Base-by-base conservation (phyloP, 768 basidiomycete species). In the Pleurotus cornucopiae region DNA sequence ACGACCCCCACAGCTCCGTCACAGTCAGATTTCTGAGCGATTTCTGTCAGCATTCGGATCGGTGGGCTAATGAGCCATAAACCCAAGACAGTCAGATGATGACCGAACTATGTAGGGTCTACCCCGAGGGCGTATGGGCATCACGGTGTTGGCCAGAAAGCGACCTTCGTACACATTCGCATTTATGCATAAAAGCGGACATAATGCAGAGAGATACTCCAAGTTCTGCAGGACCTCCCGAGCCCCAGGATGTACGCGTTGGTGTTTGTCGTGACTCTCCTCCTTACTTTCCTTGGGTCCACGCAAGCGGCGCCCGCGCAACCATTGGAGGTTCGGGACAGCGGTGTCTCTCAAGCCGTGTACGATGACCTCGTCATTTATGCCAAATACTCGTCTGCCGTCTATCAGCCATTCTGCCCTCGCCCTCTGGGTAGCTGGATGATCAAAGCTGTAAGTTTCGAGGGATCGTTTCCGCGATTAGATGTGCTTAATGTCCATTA, bases 361-460 rank as follows among this genome's bases (percentile, higher is more conserved):
- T 81, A 77, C 55, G 63, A 73, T 44, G 65, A 79, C 46, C 70
- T 82, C 34, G 73, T 73, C 55, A 70, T 67, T 12, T 80, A 76
- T 60, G 70, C 75, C 1, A 79, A 77, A 61, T 82, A 80, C 60
- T 74, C 81, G 5, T 81, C 79, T 5, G 77, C 78, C 2, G 73
- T 72, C 14, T 81, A 81, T 58, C 78, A 77, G 52, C 52, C 66
- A 21, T 37, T 78, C 5, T 81, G 80, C 55, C 76, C 74, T 4
- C 65, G 67, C 7, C 81, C 81, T n/a, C 63, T 80, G 57, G 80
- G 81, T 2, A 78, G 73, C 38, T 68, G 59, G 5, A 71, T 81
- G 39, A 58, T 82, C 25, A 40, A 58, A n/a, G 61, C 70, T 63
- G 80, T 80, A 37, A 53, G 74, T 64, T 20, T 45, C n/a, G 18